Evolutionary conservation across 2,329 filamentous ascomycete genomes (phyloP).

Genomic region (Torrubiella hemipterigena): DNA sequence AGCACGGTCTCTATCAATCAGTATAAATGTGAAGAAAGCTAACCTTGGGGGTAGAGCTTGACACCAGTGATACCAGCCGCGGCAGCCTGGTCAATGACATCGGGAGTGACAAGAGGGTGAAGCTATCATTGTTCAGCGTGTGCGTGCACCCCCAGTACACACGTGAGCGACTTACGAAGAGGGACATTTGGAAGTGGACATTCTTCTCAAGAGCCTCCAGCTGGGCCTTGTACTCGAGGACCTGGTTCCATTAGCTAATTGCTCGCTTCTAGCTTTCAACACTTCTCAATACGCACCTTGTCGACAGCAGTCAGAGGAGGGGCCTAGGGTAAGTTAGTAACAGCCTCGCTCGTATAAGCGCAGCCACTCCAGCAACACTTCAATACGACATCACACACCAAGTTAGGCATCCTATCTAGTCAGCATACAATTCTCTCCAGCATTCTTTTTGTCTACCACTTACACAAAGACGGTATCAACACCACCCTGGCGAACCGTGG

Average conservation of each 20-base stretch:
- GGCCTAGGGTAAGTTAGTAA: no score
- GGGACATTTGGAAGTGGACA: conserved; percentile 62
- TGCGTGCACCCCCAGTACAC: conserved; percentile 1
- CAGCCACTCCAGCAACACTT: neutral
- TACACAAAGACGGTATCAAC: conserved; percentile 48
- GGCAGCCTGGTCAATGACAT: conserved; percentile 61
- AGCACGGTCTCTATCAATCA: conserved; percentile 2
- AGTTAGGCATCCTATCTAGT: conserved; percentile 41
- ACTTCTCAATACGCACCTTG: conserved; percentile 9
- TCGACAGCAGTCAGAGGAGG: conserved; percentile 50
- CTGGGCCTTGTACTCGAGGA: conserved; percentile 52
- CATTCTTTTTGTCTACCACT: conserved; percentile 2
- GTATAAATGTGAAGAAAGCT: neutral
- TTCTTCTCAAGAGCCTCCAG: conserved; percentile 48
- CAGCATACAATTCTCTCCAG: no score
- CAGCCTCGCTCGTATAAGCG: conserved; percentile 1
- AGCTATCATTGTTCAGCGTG: conserved; percentile 17
- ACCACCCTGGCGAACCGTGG: conserved; percentile 44
- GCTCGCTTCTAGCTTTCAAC: conserved; percentile 4
- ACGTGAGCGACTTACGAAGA: conserved; percentile 35
- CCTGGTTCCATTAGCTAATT: conserved; percentile 23
- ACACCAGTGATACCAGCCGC: conserved; percentile 59
- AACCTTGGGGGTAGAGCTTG: conserved; percentile 53
- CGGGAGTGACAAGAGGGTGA: conserved; percentile 52
- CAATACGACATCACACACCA: conserved; percentile 32